Conservation (phyloP, 2,329 filamentous ascomycete genomes). For the Aspergillus pseudoglaucus region DNA sequence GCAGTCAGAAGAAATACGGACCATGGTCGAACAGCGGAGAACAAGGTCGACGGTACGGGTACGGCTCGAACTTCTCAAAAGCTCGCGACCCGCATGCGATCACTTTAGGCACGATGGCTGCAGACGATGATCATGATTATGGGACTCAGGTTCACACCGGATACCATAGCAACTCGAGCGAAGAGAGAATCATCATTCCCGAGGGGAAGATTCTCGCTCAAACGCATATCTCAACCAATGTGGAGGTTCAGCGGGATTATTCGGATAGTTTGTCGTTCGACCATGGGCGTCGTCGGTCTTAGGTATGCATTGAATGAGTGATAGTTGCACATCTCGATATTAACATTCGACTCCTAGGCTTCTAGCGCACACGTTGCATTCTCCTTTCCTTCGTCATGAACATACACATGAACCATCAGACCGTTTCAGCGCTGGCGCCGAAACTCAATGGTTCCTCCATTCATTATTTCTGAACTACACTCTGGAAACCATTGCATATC, state of each 20-base stretch:
- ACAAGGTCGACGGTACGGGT: constrained; percentile 7
- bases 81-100: constrained; percentile 16
- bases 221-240: constrained; percentile 27
- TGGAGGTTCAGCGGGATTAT: constrained; percentile 12
- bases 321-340: not conserved
- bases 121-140: constrained; percentile 11
- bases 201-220: constrained; percentile 25
- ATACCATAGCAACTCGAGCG: constrained; percentile 14
- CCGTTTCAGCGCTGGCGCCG: not conserved
- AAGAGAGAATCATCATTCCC: constrained; percentile 26
- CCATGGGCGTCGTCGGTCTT: not conserved
- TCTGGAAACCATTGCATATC: no score
- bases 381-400: no score
- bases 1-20: constrained; percentile 17
- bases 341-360: no score
- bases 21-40: constrained; percentile 16
- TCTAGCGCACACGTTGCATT: no score
- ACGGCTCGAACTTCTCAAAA: constrained; percentile 23
- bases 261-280: not conserved
- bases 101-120: constrained; percentile 11
- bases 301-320: not conserved
- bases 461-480: no score
- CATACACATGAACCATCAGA: not conserved
- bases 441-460: not conserved
- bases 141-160: constrained; percentile 18